A percentile compares a stretch with the other conserved stretches of the same genome.
phyloP scores from a whole-genome alignment of 2,329 filamentous ascomycete species.

The Aureobasidium sp. region DNA sequence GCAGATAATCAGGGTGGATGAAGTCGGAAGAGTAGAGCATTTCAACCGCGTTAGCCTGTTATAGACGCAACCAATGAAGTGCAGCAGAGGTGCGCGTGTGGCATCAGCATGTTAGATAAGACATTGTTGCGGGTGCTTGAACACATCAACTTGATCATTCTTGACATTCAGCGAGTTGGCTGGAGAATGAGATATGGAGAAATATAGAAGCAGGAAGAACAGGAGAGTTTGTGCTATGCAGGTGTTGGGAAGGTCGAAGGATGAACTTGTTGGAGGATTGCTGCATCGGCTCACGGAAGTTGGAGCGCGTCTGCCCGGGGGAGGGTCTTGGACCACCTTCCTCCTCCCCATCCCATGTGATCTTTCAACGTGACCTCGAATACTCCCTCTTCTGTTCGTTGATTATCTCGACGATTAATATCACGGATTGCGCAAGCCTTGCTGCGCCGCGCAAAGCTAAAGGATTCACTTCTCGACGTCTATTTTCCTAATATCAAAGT shows the following conservation, averaged over 20 bases:
- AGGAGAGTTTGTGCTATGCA: not conserved
- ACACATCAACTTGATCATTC: not conserved
- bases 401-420: conserved; percentile 3
- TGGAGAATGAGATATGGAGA: not conserved
- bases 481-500: not conserved
- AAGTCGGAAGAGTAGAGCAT: not conserved
- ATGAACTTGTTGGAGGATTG: not conserved
- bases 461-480: not conserved
- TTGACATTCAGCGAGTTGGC: not conserved
- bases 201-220: not conserved
- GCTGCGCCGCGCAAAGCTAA: not conserved
- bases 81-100: conserved; percentile 5
- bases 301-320: not conserved
- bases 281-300: not conserved
- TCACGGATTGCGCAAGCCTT: not conserved
- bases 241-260: not conserved
- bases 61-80: not conserved
- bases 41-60: conserved; percentile 6
- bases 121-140: not conserved
- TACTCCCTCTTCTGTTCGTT: not conserved
- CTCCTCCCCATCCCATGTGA: conserved; percentile 3
- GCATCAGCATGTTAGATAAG: not conserved
- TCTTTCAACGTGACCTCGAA: conserved; percentile 8
- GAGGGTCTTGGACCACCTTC: not conserved
- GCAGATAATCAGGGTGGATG: not conserved